phyloP scores from a whole-genome alignment of 2,329 filamentous ascomycete species.

The Epichloe uncinata region DNA sequence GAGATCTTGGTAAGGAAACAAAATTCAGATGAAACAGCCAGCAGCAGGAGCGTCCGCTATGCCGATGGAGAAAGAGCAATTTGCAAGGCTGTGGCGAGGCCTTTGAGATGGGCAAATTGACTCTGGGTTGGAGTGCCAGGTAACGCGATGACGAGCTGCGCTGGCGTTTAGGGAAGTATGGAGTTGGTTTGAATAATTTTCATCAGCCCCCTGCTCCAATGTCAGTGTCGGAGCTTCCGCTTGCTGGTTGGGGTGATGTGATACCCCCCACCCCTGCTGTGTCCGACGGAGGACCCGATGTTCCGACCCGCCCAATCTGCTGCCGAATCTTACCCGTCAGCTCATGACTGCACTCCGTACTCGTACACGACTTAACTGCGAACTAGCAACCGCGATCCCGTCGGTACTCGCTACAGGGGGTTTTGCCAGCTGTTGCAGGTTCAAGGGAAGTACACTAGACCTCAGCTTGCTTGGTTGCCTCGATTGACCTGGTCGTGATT shows the following conservation, averaged over 20 bases:
- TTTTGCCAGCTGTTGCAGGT: too few relatives aligned
- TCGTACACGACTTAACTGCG: too few relatives aligned
- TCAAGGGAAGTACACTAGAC: too few relatives aligned
- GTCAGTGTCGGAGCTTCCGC: background rate
- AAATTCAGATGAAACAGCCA: background rate
- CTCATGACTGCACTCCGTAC: too few relatives aligned
- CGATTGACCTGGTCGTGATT: too few relatives aligned
- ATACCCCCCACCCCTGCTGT: background rate
- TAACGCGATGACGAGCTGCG: slow-evolving; percentile 19
- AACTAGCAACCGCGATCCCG: too few relatives aligned
- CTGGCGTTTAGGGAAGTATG: slow-evolving; percentile 11
- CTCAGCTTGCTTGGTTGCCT: too few relatives aligned
- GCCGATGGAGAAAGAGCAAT: slow-evolving; percentile 6
- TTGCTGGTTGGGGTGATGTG: background rate
- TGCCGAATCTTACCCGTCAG: background rate
- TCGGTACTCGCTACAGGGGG: too few relatives aligned
- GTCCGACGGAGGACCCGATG: background rate
- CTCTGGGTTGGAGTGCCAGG: slow-evolving; percentile 16
- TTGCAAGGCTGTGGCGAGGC: slow-evolving; percentile 11
- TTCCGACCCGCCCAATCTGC: background rate
- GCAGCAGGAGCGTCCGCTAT: slow-evolving; percentile 2
- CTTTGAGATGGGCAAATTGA: slow-evolving; percentile 12
- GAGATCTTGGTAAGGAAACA: background rate
- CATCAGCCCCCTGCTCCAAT: slow-evolving; percentile 10
- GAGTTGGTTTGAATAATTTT: slow-evolving; percentile 23